Conservation (phyloP, 371 early-diverging fungal species). For the Smittium culicis region DNA sequence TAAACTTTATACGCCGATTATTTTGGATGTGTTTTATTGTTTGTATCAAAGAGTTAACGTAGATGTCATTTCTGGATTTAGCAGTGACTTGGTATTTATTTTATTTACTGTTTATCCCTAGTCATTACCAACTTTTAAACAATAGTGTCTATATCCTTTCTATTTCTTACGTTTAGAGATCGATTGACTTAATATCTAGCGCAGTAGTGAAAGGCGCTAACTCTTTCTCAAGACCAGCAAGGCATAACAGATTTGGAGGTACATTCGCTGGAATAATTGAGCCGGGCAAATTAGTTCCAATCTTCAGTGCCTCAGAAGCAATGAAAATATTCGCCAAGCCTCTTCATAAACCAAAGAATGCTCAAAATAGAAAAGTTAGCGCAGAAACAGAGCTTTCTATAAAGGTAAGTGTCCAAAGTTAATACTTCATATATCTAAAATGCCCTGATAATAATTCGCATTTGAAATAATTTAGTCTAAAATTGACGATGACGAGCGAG, state of each 20-base stretch:
- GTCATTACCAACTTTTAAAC: not conserved
- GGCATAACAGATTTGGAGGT: conserved; percentile 29
- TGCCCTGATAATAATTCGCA: not conserved
- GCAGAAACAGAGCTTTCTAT: not conserved
- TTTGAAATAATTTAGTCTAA: conserved; percentile 4
- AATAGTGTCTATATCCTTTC: too few species aligned
- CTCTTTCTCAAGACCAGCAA: conserved; percentile 9
- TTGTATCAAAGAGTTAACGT: conserved; percentile 28
- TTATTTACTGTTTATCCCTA: not conserved
- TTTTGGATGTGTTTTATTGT: conserved; percentile 29
- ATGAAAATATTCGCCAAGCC: conserved; percentile 26
- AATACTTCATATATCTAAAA: not conserved
- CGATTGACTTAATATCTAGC: not conserved
- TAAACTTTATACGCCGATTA: conserved; percentile 17
- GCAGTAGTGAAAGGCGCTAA: conserved; percentile 11
- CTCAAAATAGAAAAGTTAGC: conserved; percentile 4
- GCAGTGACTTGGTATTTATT: not conserved
- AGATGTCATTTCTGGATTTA: conserved; percentile 14
- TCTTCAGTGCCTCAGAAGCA: conserved; percentile 25
- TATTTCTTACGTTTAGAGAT: not conserved
- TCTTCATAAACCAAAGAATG: conserved; percentile 13
- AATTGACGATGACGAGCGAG: conserved; percentile 9
- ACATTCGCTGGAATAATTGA: conserved; percentile 21
- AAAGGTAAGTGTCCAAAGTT: conserved; percentile 6
- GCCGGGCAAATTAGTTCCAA: conserved; percentile 27